A percentile compares a stretch with the other conserved stretches of the same genome.
Conservation (phyloP, 108 stramenopile genomes). For the Nitzschia sp. region DNA sequence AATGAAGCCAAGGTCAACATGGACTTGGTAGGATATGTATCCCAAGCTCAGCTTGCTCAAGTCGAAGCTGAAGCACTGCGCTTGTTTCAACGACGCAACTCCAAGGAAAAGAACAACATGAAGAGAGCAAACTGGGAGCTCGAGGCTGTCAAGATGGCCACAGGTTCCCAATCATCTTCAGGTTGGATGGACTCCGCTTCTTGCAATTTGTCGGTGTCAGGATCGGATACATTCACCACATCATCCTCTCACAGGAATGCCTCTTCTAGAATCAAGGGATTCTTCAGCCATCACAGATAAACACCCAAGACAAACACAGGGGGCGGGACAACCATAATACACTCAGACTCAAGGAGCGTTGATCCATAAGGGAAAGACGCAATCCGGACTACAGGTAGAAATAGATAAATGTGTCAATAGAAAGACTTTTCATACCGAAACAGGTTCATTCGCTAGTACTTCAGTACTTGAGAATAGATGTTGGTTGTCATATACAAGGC, state of each 20-base stretch:
- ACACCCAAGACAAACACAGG: no score
- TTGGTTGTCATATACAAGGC: no score
- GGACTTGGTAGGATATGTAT: neutral
- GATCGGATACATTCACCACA: no score
- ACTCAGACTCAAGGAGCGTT: neutral
- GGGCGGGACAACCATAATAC: no score
- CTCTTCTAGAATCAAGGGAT: no score
- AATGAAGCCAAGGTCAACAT: constrained; percentile 7
- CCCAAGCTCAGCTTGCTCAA: neutral
- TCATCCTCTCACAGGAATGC: no score
- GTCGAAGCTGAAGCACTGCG: constrained; percentile 6
- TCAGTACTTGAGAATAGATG: no score
- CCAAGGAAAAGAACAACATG: neutral
- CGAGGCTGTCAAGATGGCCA: neutral
- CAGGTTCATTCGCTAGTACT: no score
- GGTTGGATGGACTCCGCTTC: neutral
- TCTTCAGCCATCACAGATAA: no score
- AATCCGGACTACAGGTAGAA: neutral
- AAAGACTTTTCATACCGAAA: no score
- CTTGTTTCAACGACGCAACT: neutral
- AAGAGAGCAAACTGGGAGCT: constrained; percentile 6
- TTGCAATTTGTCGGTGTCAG: neutral
- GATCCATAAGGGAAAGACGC: neutral
- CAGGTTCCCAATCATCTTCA: neutral
- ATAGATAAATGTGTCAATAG: no score